Evolutionary conservation across 352 stramenopile genomes (phyloP).

Genomic region (Phytophthora quininea): DNA sequence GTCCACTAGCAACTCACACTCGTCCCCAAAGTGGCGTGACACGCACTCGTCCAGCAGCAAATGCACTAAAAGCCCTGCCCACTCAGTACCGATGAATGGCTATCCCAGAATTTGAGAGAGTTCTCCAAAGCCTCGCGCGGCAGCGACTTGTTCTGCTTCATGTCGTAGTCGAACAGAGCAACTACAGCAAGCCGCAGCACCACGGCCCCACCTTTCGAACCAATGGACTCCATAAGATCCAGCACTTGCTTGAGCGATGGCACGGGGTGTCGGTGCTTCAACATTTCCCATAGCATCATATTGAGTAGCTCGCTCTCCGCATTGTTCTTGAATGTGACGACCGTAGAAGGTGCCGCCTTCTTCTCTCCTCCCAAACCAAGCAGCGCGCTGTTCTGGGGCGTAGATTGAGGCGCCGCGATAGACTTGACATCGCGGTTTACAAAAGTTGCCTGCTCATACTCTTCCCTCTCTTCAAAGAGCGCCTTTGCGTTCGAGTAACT

Average conservation of each 20-base stretch:
- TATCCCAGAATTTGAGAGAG: constrained; percentile 45
- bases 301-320: constrained; percentile 43
- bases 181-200: constrained; percentile 41
- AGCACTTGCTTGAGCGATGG: constrained; percentile 44
- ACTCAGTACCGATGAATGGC: constrained; percentile 37
- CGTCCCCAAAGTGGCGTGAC: constrained; percentile 32
- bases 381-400: neutral
- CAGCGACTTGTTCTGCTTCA: constrained; percentile 27
- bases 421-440: constrained; percentile 14
- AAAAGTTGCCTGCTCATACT: constrained; percentile 25
- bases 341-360: neutral
- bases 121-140: constrained; percentile 31
- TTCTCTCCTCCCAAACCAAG: neutral
- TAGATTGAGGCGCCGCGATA: constrained; percentile 15
- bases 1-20: constrained; percentile 39
- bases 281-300: constrained; percentile 60
- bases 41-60: constrained; percentile 50
- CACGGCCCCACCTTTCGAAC: constrained; percentile 35
- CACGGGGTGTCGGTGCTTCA: constrained; percentile 43
- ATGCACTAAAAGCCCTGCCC: constrained; percentile 54
- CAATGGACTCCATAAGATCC: constrained; percentile 44
- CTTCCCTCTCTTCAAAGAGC: constrained; percentile 25
- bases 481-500: constrained; percentile 23
- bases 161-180: constrained; percentile 37
- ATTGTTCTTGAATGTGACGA: constrained; percentile 24